These are phyloP conservation scores for Tagetes erecta DNA, from an alignment of 129 eudicot genomes.

Conservation along the genomic window DNA sequence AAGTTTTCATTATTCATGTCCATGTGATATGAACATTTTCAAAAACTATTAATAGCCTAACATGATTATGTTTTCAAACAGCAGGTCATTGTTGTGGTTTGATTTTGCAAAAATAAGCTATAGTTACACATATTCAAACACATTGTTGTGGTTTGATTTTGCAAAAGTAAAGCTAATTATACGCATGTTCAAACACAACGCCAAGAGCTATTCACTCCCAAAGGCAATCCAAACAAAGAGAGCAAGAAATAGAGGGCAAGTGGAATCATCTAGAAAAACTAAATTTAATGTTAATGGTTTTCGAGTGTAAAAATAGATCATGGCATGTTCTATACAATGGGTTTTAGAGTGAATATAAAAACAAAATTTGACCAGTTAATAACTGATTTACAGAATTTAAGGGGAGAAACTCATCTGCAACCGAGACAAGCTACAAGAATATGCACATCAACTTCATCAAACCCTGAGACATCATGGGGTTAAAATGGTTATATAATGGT, in stretches of 20 bases:
- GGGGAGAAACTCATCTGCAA: conserved; percentile 98
- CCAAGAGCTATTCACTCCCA: conserved; percentile 23
- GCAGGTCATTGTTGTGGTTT: not conserved
- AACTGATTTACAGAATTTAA: conserved; percentile 65
- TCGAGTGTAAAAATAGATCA: not conserved
- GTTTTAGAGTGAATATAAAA: conserved; percentile 29
- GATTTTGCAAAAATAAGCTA: not conserved
- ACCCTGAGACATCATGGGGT: conserved; percentile 33
- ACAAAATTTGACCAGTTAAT: conserved; percentile 30
- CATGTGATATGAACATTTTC: too few relatives aligned
- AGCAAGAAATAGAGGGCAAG: not conserved
- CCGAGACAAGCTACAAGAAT: conserved; percentile 76
- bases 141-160: not conserved
- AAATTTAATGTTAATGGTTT: conserved; percentile 33
- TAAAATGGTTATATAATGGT: conserved; percentile 2
- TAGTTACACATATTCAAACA: conserved; percentile 14
- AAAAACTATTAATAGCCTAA: not conserved
- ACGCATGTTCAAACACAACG: conserved; percentile 14
- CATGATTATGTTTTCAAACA: conserved; percentile 15
- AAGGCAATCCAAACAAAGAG: conserved; percentile 23
- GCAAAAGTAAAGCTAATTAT: not conserved
- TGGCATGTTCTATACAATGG: conserved; percentile 43
- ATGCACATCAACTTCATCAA: conserved; percentile 44
- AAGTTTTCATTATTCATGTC: too few relatives aligned
- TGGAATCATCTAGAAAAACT: conserved; percentile 5